Evolutionary conservation across 2,329 filamentous ascomycete genomes (phyloP).

Genomic region (Apiospora kogelbergensis): DNA sequence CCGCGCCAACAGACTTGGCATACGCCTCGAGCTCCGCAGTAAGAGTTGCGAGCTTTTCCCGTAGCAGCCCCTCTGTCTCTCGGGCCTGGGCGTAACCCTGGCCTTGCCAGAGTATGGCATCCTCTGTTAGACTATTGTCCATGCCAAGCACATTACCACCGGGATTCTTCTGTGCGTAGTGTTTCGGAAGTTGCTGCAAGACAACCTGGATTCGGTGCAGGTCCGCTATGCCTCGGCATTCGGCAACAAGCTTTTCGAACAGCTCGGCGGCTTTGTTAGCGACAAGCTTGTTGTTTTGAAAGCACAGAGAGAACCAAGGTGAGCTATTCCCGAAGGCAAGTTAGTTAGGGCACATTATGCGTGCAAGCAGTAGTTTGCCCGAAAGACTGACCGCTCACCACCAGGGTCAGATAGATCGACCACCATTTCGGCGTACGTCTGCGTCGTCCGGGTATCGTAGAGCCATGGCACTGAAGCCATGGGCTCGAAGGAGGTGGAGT

Average conservation of each 20-base stretch:
- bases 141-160: conserved; percentile 43
- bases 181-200: conserved; percentile 22
- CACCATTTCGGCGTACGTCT: not conserved
- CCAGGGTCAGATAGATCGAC: not conserved
- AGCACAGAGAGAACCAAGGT: conserved; percentile 19
- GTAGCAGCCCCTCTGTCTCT: conserved; percentile 25
- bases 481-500: not conserved
- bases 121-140: conserved; percentile 26
- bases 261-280: conserved; percentile 14
- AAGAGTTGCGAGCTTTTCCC: conserved; percentile 29
- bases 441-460: not conserved
- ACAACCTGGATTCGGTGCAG: conserved; percentile 14
- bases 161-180: conserved; percentile 32
- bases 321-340: not conserved
- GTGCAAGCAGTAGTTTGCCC: too few relatives aligned
- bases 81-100: conserved; percentile 30
- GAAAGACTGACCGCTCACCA: not conserved
- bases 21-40: too few relatives aligned
- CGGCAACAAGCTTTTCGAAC: conserved; percentile 14
- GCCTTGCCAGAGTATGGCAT: conserved; percentile 31
- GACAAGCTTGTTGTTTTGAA: conserved; percentile 19
- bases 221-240: conserved; percentile 15
- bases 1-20: too few relatives aligned
- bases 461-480: not conserved
- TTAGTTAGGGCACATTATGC: too few relatives aligned